Conservation (phyloP, 352 stramenopile species). For the Thalassiosira hispida region DNA sequence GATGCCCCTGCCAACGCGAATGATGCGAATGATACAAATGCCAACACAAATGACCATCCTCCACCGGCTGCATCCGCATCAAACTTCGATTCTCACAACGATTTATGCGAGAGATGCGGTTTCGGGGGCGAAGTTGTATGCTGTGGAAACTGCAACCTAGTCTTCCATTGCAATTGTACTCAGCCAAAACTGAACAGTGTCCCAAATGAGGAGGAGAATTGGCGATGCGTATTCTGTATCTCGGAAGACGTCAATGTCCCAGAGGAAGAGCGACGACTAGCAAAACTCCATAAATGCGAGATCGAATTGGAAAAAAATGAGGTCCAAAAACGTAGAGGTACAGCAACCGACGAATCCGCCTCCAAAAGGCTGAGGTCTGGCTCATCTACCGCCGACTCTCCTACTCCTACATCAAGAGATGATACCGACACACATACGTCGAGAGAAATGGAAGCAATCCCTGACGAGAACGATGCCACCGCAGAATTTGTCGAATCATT, state of each 20-base stretch:
- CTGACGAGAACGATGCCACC: no score
- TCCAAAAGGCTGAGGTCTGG: background rate
- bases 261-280: background rate
- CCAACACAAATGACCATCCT: background rate
- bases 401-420: no score
- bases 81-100: background rate
- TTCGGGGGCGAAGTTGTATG: background rate
- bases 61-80: background rate
- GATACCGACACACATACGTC: no score
- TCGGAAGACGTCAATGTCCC: background rate
- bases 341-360: background rate
- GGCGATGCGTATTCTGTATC: background rate
- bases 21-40: background rate
- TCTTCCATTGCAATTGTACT: background rate
- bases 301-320: background rate
- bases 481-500: no score
- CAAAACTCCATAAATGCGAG: background rate
- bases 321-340: background rate
- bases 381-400: background rate
- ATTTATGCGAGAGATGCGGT: background rate
- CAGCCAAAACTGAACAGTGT: background rate
- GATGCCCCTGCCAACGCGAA: no score
- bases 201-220: background rate
- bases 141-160: background rate
- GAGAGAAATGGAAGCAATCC: no score